Percentiles rank a stretch among this genome's conserved stretches.
phyloP scores from a whole-genome alignment of 257 asterid genomes.

The Jacaranda copaia region DNA sequence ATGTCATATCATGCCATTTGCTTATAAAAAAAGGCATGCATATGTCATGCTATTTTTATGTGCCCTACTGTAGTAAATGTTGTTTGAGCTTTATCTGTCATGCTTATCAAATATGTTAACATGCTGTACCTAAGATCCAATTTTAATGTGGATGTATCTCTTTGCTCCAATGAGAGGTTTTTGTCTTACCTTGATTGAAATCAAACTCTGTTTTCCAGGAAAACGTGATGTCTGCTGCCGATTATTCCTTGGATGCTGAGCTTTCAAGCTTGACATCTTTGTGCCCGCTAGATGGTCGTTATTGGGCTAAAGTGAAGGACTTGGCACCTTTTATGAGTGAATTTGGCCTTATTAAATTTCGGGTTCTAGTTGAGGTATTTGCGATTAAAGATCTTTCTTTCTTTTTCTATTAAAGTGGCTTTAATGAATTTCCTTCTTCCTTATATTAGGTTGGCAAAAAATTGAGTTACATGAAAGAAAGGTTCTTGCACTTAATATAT shows the following conservation, averaged over 20 bases:
- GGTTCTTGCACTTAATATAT: constrained; percentile 4
- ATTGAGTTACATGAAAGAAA: neutral
- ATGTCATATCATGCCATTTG: neutral
- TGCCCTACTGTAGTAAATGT: neutral
- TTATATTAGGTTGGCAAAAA: neutral
- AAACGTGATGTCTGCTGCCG: too few relatives aligned
- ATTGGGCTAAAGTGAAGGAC: constrained; percentile 86
- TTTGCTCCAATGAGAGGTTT: neutral
- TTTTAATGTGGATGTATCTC: neutral
- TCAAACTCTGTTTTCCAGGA: too few relatives aligned
- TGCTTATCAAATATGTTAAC: neutral
- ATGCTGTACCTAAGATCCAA: neutral
- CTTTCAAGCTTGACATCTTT: constrained; percentile 66
- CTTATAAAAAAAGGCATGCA: neutral
- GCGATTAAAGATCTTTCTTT: neutral
- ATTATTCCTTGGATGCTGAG: constrained; percentile 40
- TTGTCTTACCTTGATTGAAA: neutral
- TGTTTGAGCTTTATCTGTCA: too few relatives aligned
- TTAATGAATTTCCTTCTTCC: neutral
- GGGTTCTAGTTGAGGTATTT: constrained; percentile 88
- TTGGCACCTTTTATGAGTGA: constrained; percentile 83
- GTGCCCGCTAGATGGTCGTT: constrained; percentile 94
- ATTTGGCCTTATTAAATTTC: constrained; percentile 79
- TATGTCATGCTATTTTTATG: neutral
- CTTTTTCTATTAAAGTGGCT: neutral